These are phyloP conservation scores for Amylocarpus encephaloides DNA, from an alignment of 2,329 filamentous ascomycete species.

Conservation along the genomic window DNA sequence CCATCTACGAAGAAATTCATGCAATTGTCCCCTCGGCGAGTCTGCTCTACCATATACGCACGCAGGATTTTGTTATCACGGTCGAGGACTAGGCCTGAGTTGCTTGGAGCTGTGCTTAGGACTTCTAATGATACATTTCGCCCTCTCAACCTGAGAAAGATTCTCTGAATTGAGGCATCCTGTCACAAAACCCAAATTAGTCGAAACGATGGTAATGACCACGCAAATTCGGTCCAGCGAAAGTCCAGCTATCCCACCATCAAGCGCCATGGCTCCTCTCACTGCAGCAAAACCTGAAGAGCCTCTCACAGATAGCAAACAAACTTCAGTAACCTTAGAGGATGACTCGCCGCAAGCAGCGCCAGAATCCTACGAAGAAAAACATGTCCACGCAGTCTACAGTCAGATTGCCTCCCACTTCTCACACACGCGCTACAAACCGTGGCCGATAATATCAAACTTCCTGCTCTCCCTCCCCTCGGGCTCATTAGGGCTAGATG, in stretches of 20 bases:
- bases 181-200: too few relatives aligned
- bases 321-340: background rate
- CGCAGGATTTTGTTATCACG: too few relatives aligned
- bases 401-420: constrained; percentile 81
- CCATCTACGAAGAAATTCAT: too few relatives aligned
- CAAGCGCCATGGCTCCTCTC: background rate
- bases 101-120: too few relatives aligned
- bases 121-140: too few relatives aligned
- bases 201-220: too few relatives aligned
- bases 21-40: too few relatives aligned
- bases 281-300: background rate
- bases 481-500: constrained; percentile 77
- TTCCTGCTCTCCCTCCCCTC: constrained; percentile 62
- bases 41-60: too few relatives aligned
- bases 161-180: too few relatives aligned
- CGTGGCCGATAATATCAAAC: constrained; percentile 83
- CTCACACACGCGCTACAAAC: constrained; percentile 71
- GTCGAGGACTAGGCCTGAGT: too few relatives aligned
- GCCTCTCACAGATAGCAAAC: background rate
- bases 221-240: too few relatives aligned
- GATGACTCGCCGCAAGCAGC: background rate
- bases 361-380: constrained; percentile 63
- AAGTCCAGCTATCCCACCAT: background rate
- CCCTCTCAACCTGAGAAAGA: too few relatives aligned
- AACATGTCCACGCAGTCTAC: constrained; percentile 89